phyloP scores from a whole-genome alignment of 2,329 filamentous ascomycete species.

The Ophiostoma tasmaniense region DNA sequence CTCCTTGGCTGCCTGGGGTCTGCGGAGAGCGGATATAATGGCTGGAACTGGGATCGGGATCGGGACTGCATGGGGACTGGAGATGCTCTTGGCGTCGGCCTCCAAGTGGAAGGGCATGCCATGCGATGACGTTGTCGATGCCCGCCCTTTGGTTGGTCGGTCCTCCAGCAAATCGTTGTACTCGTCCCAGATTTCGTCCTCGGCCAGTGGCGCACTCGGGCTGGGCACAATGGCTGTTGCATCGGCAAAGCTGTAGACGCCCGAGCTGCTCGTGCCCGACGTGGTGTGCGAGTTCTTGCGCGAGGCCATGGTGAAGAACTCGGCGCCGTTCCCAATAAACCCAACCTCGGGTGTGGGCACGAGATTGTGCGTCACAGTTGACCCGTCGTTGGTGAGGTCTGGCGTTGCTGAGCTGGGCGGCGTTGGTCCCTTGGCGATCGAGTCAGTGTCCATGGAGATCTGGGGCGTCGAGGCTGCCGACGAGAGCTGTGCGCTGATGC shows the following conservation, averaged over 20 bases:
- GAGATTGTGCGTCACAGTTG: constrained; percentile 24
- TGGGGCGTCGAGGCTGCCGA: constrained; percentile 21
- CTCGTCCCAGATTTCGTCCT: constrained; percentile 91
- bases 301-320: constrained; percentile 68
- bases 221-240: constrained; percentile 60
- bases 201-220: constrained; percentile 52
- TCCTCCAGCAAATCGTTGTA: constrained; percentile 83
- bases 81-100: constrained; percentile 23
- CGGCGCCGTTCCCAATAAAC: constrained; percentile 29
- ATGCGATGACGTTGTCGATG: constrained; percentile 48
- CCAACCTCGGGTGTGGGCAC: neutral
- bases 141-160: constrained; percentile 36
- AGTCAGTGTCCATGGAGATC: constrained; percentile 30
- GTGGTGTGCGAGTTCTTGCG: constrained; percentile 62
- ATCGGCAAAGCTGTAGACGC: constrained; percentile 48
- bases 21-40: neutral
- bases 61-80: neutral
- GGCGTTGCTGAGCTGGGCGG: constrained; percentile 35
- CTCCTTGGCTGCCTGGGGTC: neutral
- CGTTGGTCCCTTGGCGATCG: constrained; percentile 41
- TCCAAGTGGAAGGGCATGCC: constrained; percentile 50
- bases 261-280: constrained; percentile 53
- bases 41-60: neutral
- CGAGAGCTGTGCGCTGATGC: constrained; percentile 38
- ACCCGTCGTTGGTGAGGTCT: constrained; percentile 32